Evolutionary conservation across 352 stramenopile genomes (phyloP).

Genomic region (Pythium aphanidermatum): DNA sequence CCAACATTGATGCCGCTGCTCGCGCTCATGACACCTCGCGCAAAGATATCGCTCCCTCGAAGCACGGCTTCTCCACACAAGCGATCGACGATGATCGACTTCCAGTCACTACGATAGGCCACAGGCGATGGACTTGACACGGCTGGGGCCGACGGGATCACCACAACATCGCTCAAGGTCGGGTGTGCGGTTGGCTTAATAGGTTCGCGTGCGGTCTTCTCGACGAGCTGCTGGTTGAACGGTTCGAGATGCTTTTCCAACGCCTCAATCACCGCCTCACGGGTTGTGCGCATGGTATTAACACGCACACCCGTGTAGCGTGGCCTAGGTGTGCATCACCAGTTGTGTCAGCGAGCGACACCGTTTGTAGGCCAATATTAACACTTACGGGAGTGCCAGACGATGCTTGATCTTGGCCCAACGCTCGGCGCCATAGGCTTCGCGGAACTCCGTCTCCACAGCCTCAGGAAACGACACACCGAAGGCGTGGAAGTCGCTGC

Average conservation of each 20-base stretch:
- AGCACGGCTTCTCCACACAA: slow-evolving; percentile 92
- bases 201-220: slow-evolving; percentile 17
- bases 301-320: slow-evolving; percentile 74
- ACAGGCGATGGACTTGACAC: slow-evolving; percentile 20
- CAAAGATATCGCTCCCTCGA: slow-evolving; percentile 92
- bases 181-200: slow-evolving; percentile 25
- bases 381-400: slow-evolving; percentile 53
- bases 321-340: slow-evolving; percentile 18
- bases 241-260: slow-evolving; percentile 34
- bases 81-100: slow-evolving; percentile 84
- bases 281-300: slow-evolving; percentile 59
- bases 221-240: slow-evolving; percentile 63
- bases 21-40: slow-evolving; percentile 86
- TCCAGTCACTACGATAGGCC: slow-evolving; percentile 23
- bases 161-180: slow-evolving; percentile 46
- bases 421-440: slow-evolving; percentile 51
- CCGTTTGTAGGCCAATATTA: background rate
- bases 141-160: slow-evolving; percentile 55
- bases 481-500: slow-evolving; percentile 49
- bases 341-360: slow-evolving; percentile 6
- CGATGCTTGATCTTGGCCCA: slow-evolving; percentile 73
- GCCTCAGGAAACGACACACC: slow-evolving; percentile 56
- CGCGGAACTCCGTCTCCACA: slow-evolving; percentile 56
- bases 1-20: slow-evolving; percentile 77
- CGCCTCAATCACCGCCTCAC: slow-evolving; percentile 43